Percentiles rank a stretch among this genome's conserved stretches.
Conservation (phyloP, 2,329 filamentous ascomycete species). For the Colletotrichum cereale region DNA sequence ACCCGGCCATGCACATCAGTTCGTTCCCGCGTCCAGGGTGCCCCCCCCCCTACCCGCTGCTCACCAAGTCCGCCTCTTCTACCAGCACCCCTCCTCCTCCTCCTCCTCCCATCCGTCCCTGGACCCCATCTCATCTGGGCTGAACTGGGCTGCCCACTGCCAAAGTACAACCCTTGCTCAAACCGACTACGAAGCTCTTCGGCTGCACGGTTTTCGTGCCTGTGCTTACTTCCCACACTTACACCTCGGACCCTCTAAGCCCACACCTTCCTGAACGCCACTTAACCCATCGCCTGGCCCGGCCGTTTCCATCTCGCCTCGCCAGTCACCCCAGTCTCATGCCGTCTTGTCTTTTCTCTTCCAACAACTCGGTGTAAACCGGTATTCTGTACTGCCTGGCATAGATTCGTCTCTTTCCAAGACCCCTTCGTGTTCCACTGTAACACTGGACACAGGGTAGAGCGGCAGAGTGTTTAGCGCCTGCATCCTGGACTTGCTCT, state of each 20-base stretch:
- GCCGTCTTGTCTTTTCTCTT: slow-evolving; percentile 24
- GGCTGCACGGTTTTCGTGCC: slow-evolving; percentile 5
- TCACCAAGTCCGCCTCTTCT: slow-evolving; percentile 30
- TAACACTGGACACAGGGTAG: slow-evolving; percentile 7
- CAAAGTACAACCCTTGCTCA: slow-evolving; percentile 5
- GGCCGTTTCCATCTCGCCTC: slow-evolving; percentile 23
- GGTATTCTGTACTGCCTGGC: slow-evolving; percentile 17
- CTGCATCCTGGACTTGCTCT: slow-evolving; percentile 12
- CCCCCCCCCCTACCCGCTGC: slow-evolving; percentile 36
- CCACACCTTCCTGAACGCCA: slow-evolving; percentile 33
- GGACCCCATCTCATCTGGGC: slow-evolving; percentile 23
- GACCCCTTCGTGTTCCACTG: not conserved
- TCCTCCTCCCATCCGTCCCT: slow-evolving; percentile 8
- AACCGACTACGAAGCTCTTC: slow-evolving; percentile 13
- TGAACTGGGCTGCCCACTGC: slow-evolving; percentile 10
- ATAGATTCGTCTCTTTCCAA: slow-evolving; percentile 20
- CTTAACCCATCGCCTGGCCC: slow-evolving; percentile 32
- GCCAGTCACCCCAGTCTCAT: slow-evolving; percentile 16
- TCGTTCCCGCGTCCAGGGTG: slow-evolving; percentile 31
- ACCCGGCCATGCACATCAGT: slow-evolving; percentile 38
- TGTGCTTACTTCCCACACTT: slow-evolving; percentile 9
- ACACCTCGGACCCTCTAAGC: slow-evolving; percentile 22
- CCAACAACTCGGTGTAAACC: slow-evolving; percentile 21
- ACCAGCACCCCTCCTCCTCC: slow-evolving; percentile 28
- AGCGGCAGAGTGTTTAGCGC: slow-evolving; percentile 14